Base-by-base conservation (phyloP, 73 alveolate genomes). In the Tetrahymena malaccensis region DNA sequence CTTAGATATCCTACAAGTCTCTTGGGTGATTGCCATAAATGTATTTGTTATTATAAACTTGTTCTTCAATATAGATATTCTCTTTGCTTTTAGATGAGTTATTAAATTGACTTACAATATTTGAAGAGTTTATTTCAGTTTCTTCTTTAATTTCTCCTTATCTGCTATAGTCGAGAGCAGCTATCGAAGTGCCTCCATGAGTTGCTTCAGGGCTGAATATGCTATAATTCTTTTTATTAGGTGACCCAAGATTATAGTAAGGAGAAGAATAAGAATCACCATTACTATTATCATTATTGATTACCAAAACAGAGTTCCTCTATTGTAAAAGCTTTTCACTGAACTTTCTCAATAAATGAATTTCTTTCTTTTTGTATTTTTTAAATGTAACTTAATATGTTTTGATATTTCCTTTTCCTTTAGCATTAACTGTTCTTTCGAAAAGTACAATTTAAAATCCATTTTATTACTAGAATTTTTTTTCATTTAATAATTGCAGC, bases 351-450 rank as follows among this genome's bases (percentile, higher is more conserved):
- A 94, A 34, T 44, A 94, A 94, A 84, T 96, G 94, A 94, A 95
- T 93, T 84, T 94, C 58, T 57, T 55, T 96, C 94, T 94, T 96
- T 85, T 94, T 96, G 43, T 96, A 33, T 33, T 96, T 94, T 56
- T 85, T 83, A 44, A 96, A 84, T 85, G 94, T 96, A 93, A 93
- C 96, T 15, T 96, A 96, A 94, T 97, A 96, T 94, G 97, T 96
- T 94, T 96, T 97, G 95, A 97, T 97, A 84, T 94, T 37, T 55
- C 98, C 99, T 94, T 97, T 97, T 22, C 99, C 99, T 97, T 97
- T 97, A 38, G 97, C 98, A 94, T 97, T 95, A 57, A 96, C 97
- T 56, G 95, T 95, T 35, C 84, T n/a, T 40, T 94, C 95, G 27
- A 22, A 37, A 40, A 89, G 94, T 95, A 94, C 94, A 40, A 93